These are phyloP conservation scores for Claviceps paspali DNA, from an alignment of 2,329 filamentous ascomycete genomes.

Conservation along the genomic window DNA sequence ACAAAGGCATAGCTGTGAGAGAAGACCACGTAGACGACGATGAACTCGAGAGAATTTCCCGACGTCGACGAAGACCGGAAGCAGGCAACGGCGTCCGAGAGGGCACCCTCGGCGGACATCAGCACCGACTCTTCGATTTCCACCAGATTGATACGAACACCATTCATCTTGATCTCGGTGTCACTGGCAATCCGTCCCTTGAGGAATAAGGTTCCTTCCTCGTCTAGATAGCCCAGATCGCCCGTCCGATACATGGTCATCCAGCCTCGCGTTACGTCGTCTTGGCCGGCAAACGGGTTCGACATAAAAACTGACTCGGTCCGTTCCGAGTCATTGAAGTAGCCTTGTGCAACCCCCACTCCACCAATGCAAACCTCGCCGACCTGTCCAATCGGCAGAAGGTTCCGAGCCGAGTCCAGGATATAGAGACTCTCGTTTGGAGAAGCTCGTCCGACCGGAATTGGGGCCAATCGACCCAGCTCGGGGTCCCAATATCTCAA, in stretches of 20 bases:
- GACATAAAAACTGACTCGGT: constrained; percentile 4
- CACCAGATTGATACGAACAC: constrained; percentile 28
- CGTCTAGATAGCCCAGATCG: constrained; percentile 19
- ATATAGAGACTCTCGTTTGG: constrained; percentile 23
- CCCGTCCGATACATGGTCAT: constrained; percentile 11
- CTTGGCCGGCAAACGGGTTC: constrained; percentile 6
- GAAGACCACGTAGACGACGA: neutral
- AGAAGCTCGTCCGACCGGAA: constrained; percentile 1
- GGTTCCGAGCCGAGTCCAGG: constrained; percentile 16
- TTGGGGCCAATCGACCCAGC: neutral
- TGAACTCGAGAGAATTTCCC: neutral
- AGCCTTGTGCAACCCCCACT: constrained; percentile 17
- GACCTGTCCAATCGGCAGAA: constrained; percentile 12
- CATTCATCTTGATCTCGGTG: constrained; percentile 29
- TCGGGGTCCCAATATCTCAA: neutral
- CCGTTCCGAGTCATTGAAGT: constrained; percentile 16
- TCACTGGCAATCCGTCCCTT: constrained; percentile 25
- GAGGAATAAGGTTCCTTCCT: constrained; percentile 19
- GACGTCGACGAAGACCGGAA: neutral
- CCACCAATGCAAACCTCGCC: constrained; percentile 19
- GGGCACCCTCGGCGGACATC: constrained; percentile 6
- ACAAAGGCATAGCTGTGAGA: neutral
- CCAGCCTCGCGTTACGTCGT: constrained; percentile 5
- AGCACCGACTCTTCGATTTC: constrained; percentile 20
- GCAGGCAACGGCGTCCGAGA: constrained; percentile 11